Percentiles rank a stretch among this genome's conserved stretches.
These are phyloP conservation scores for Ramalina intermedia DNA, from an alignment of 495 filamentous ascomycete genomes.

Conservation along the genomic window DNA sequence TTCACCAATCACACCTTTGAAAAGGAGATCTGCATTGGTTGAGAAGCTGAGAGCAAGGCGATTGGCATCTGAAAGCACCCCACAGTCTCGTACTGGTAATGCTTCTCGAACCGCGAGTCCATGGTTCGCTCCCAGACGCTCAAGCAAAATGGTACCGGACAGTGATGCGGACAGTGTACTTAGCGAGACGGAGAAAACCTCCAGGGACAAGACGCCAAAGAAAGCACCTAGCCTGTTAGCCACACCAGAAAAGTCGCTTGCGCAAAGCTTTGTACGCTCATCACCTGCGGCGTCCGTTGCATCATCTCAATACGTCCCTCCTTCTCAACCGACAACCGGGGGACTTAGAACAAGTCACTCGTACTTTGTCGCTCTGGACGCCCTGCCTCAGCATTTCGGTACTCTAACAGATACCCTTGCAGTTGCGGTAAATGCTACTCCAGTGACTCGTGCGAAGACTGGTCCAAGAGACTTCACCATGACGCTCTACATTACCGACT, in stretches of 20 bases:
- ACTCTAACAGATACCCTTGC: slow-evolving; percentile 50
- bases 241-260: slow-evolving; percentile 1
- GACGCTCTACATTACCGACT: slow-evolving; percentile 56
- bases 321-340: slow-evolving; percentile 16
- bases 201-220: background rate
- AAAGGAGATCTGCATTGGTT: slow-evolving; percentile 4
- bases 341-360: slow-evolving; percentile 48
- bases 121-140: slow-evolving; percentile 13
- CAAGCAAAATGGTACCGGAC: slow-evolving; percentile 9
- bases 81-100: background rate
- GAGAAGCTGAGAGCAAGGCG: slow-evolving; percentile 10
- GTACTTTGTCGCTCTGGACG: slow-evolving; percentile 55
- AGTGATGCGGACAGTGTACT: slow-evolving; percentile 7
- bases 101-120: slow-evolving; percentile 5
- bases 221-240: background rate
- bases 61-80: slow-evolving; percentile 1
- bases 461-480: slow-evolving; percentile 58
- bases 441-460: slow-evolving; percentile 43
- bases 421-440: slow-evolving; percentile 40
- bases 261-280: slow-evolving; percentile 4
- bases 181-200: background rate
- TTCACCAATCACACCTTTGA: slow-evolving; percentile 1
- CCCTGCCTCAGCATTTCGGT: slow-evolving; percentile 41
- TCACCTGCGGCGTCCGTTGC: slow-evolving; percentile 3
- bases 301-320: slow-evolving; percentile 7